Evolutionary conservation across 768 basidiomycete genomes (phyloP), one percentile per base, ranked within the genome.

Genomic region (Trametes cinnabarina): DNA sequence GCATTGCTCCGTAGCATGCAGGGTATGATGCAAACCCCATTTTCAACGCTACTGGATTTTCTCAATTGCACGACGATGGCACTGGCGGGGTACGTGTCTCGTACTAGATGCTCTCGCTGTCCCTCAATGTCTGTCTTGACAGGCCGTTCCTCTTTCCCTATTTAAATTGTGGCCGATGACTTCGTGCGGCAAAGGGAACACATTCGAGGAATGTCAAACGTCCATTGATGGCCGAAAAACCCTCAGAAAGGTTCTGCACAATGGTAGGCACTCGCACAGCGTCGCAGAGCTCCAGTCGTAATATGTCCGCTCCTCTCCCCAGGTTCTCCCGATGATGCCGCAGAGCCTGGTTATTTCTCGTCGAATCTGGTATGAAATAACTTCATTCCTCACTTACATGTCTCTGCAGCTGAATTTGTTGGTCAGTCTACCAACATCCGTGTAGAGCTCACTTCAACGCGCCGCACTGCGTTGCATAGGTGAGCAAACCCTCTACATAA

Each of bases 321-420:
- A 85, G 83, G 83, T 12, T 73, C 75, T 30, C 80, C 83, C 4
- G 84, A 86, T 57, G 85, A 87, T 60, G 77, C 75, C 58, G 83
- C 83, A 1, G 81, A 82, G 14, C 86, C 85, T 0, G 86, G 86
- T 43, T 87, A 86, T 64, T 87, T 87, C 65, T 77, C 84, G 0
- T 79, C 82, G 0, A 85, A 85, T 62, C 69, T 86, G 35, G 83
- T 82, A 58, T 12, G 74, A 26, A 65, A 1, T 59, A 75, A 57
- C 81, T 82, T 3, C 78, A 1, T 19, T 19, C 9, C n/a, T 4
- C n/a, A n/a, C n/a, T n/a, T n/a, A n/a, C n/a, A n/a, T n/a, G n/a
- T n/a, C n/a, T n/a, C n/a, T n/a, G n/a, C n/a, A n/a, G n/a, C n/a
- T n/a, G n/a, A n/a, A n/a, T n/a, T n/a, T n/a, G n/a, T n/a, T n/a